Evolutionary conservation across 1,139 yeast genomes (phyloP).

Genomic region (Geotrichum australiense): DNA sequence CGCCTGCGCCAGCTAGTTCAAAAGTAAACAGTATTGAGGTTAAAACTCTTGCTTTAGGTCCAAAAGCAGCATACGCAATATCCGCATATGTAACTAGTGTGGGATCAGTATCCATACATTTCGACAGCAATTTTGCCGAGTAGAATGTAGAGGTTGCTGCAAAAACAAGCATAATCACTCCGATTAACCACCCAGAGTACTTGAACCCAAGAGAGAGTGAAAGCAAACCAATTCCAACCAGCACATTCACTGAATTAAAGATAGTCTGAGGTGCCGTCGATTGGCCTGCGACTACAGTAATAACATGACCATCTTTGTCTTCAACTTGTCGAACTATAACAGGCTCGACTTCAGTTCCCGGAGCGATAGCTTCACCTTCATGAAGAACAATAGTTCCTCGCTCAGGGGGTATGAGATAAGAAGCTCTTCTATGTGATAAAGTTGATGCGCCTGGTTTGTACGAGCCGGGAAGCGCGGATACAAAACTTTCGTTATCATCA

Average conservation of each 20-base stretch:
- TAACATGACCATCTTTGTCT: constrained; percentile 64
- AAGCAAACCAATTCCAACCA: constrained; percentile 79
- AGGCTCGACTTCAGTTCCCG: constrained; percentile 46
- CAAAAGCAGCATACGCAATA: constrained; percentile 71
- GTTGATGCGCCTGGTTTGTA: constrained; percentile 4
- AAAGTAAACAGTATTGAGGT: constrained; percentile 67
- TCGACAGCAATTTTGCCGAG: constrained; percentile 61
- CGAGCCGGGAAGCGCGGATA: constrained; percentile 6
- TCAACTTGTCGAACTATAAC: constrained; percentile 59
- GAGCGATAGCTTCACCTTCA: constrained; percentile 28
- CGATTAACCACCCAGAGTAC: constrained; percentile 75
- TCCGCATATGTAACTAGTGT: constrained; percentile 86
- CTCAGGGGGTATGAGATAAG: constrained; percentile 21
- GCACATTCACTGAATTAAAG: constrained; percentile 76
- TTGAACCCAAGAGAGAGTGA: constrained; percentile 77
- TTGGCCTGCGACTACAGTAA: constrained; percentile 72
- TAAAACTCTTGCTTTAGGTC: constrained; percentile 50
- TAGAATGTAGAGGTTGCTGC: constrained; percentile 60
- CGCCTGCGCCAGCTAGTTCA: constrained; percentile 73
- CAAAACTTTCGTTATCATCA: constrained; percentile 3
- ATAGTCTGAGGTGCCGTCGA: constrained; percentile 85
- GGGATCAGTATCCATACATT: constrained; percentile 64
- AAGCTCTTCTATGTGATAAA: constrained; percentile 21
- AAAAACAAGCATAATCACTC: constrained; percentile 45
- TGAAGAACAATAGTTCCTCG: constrained; percentile 25